Evolutionary conservation across 164 flowering plant genomes (phyloP).

Genomic region (Vitis amurensis): DNA sequence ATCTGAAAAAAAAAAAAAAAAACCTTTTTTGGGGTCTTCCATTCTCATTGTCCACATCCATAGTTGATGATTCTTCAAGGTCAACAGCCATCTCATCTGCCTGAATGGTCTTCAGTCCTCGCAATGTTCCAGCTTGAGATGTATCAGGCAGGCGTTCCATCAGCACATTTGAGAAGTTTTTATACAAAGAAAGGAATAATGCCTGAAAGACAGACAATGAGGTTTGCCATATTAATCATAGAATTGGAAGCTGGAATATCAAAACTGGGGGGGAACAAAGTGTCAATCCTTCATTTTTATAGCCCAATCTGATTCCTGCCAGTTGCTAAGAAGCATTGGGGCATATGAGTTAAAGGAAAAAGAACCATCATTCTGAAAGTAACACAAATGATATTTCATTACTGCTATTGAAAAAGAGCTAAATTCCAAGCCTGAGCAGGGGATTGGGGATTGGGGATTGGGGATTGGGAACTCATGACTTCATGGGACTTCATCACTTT

Average conservation of each 20-base stretch:
- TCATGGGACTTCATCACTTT: too few species aligned
- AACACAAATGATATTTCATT: too few species aligned
- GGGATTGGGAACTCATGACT: too few species aligned
- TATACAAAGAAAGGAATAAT: constrained; percentile 70
- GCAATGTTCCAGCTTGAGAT: constrained; percentile 41
- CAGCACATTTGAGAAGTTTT: constrained; percentile 66
- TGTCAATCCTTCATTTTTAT: not conserved
- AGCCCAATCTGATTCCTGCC: not conserved
- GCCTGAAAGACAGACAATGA: constrained; percentile 41
- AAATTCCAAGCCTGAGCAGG: too few species aligned
- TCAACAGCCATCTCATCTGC: constrained; percentile 66
- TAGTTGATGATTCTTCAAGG: constrained; percentile 57
- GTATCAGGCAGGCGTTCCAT: constrained; percentile 69
- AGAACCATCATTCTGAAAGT: too few species aligned
- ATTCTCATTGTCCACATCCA: constrained; percentile 77
- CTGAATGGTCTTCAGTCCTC: constrained; percentile 35
- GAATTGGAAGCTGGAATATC: not conserved
- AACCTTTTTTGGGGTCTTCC: constrained; percentile 56
- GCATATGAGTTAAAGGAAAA: not conserved
- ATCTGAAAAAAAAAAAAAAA: not conserved
- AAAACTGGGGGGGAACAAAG: too few species aligned
- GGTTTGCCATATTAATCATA: not conserved
- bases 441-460: too few species aligned
- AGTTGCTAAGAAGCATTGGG: not conserved
- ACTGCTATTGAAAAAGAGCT: too few species aligned